Percentiles rank a stretch among this genome's conserved stretches.
phyloP scores from a whole-genome alignment of 2,329 filamentous ascomycete species.

The Furcasterigmium sp. region DNA sequence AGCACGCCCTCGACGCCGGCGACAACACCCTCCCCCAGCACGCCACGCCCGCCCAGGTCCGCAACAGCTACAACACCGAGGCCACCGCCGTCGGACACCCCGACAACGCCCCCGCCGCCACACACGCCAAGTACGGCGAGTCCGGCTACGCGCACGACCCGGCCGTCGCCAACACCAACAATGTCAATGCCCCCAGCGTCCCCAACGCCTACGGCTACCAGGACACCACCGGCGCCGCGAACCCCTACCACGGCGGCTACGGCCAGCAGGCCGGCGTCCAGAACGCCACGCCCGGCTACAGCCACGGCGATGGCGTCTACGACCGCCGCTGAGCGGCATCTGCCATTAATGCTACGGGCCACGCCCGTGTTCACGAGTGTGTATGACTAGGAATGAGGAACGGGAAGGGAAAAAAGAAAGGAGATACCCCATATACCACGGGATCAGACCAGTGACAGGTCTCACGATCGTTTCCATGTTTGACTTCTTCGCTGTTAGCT shows the following conservation, averaged over 20 bases:
- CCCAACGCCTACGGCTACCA: background rate
- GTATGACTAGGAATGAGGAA: slow-evolving; percentile 12
- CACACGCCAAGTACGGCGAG: slow-evolving; percentile 16
- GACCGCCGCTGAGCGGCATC: no score
- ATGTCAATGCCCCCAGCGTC: background rate
- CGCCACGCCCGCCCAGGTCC: slow-evolving; percentile 34
- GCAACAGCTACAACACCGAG: slow-evolving; percentile 36
- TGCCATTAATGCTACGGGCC: no score
- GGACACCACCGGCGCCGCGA: background rate
- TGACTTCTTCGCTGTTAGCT: no score
- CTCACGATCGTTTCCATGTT: slow-evolving; percentile 1
- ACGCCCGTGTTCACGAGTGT: no score
- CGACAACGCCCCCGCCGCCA: slow-evolving; percentile 7
- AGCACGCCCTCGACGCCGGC: slow-evolving; percentile 14
- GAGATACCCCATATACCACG: slow-evolving; percentile 5
- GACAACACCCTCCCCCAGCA: slow-evolving; percentile 31
- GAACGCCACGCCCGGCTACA: slow-evolving; percentile 18
- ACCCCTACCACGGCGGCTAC: slow-evolving; percentile 2
- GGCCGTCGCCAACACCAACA: background rate
- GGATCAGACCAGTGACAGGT: no score
- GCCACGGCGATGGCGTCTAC: slow-evolving; percentile 32
- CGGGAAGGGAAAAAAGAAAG: background rate
- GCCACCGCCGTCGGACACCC: slow-evolving; percentile 23
- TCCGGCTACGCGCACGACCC: slow-evolving; percentile 2
- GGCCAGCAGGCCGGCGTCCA: slow-evolving; percentile 8